Evolutionary conservation across 495 filamentous ascomycete genomes (phyloP).

Genomic region (Hypoxylon crocopeplum): DNA sequence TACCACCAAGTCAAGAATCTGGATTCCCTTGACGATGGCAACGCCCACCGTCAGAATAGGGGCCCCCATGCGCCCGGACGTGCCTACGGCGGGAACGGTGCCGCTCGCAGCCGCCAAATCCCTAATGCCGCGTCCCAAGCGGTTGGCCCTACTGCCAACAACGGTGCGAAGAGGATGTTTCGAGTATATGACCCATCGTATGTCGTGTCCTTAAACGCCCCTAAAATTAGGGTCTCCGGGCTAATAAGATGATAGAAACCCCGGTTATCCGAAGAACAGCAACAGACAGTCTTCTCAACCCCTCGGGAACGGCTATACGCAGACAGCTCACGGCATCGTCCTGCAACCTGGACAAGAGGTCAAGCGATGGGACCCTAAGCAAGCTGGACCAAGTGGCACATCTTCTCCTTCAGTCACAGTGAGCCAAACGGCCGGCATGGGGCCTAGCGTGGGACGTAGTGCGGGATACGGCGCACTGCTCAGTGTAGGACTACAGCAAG

Average conservation of each 20-base stretch:
- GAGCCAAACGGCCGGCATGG: neutral
- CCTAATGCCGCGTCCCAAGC: no score
- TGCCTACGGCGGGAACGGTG: neutral
- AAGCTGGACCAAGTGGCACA: neutral
- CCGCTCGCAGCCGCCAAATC: neutral
- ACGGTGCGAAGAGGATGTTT: neutral
- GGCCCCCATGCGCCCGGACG: neutral
- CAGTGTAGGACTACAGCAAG: no score
- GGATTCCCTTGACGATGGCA: conserved; percentile 30
- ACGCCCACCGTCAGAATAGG: conserved; percentile 30
- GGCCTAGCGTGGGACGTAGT: no score
- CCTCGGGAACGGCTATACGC: neutral
- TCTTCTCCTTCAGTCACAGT: no score
- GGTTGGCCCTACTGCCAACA: no score
- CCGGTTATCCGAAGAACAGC: no score
- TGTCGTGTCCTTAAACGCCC: no score
- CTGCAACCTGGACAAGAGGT: conserved; percentile 24
- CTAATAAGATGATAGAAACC: no score
- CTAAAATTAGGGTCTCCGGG: no score
- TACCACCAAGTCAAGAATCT: conserved; percentile 21
- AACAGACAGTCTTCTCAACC: no score
- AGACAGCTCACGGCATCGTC: conserved; percentile 21
- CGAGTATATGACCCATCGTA: conserved; percentile 14
- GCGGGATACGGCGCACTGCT: no score
- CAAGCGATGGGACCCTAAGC: conserved; percentile 26